phyloP scores from a whole-genome alignment of 208 protist species.

The Trypanosoma caninum region DNA sequence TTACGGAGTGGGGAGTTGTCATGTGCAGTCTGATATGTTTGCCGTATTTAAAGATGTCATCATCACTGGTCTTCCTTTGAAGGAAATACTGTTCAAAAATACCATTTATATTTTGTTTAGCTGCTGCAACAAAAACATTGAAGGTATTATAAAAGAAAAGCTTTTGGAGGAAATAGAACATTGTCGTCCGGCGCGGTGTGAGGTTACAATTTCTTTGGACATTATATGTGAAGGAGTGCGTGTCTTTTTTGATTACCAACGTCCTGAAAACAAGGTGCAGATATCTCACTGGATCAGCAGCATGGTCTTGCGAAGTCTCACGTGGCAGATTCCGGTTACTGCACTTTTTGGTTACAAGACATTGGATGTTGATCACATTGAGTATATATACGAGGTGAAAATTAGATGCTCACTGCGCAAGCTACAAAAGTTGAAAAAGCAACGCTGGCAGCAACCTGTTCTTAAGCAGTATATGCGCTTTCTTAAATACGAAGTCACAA shows the following conservation, averaged over 20 bases:
- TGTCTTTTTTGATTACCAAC: slow-evolving; percentile 45
- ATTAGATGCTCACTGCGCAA: slow-evolving; percentile 44
- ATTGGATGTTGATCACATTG: slow-evolving; percentile 73
- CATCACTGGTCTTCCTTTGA: slow-evolving; percentile 35
- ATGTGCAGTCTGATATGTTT: slow-evolving; percentile 89
- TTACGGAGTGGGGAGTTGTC: slow-evolving; percentile 72
- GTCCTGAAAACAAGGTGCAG: slow-evolving; percentile 38
- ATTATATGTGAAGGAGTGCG: slow-evolving; percentile 39
- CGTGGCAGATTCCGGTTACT: slow-evolving; percentile 58
- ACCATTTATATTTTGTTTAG: slow-evolving; percentile 67
- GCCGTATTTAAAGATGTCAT: slow-evolving; percentile 72
- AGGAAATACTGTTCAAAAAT: slow-evolving; percentile 73
- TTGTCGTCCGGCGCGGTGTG: slow-evolving; percentile 54
- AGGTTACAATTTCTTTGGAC: slow-evolving; percentile 29
- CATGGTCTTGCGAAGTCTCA: slow-evolving; percentile 70
- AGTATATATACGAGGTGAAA: slow-evolving; percentile 80
- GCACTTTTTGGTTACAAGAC: slow-evolving; percentile 40
- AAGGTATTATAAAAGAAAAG: slow-evolving; percentile 40
- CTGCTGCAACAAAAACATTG: slow-evolving; percentile 68
- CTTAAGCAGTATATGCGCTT: slow-evolving; percentile 64
- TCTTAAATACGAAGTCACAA: slow-evolving; percentile 29
- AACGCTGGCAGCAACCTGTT: slow-evolving; percentile 48
- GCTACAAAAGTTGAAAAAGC: slow-evolving; percentile 57
- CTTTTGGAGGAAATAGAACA: slow-evolving; percentile 61
- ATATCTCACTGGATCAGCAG: slow-evolving; percentile 74